Base-by-base conservation (phyloP, 371 early-diverging fungal species). In the Mortierella sp. region DNA sequence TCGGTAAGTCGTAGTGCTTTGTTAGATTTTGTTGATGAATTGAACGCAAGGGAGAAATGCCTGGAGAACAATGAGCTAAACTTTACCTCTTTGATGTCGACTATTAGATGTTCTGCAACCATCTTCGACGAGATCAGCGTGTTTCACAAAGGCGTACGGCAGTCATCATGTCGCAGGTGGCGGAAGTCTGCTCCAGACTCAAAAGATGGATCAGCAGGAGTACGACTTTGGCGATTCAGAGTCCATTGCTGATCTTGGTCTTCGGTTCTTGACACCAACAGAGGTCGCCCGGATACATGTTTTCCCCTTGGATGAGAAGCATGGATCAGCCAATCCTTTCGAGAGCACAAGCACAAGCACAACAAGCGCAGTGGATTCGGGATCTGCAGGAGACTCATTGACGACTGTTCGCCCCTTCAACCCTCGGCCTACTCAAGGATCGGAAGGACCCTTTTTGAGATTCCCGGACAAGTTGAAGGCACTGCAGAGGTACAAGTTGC, bases 231-330 rank as follows among this genome's bases (percentile, higher is more conserved):
- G 78, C 34, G 71, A 90, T 65, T 86, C 89, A 8, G 74, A 77
- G 64, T 80, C 92, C 1, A 74, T 91, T 47, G 70, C 91, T 1
- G 80, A 85, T 11, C 83, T 94, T 34, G 94, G 94, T 0, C 82
- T 94, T 26, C 89, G 95, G 31, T 96, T 92, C 77, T 91, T 95
- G 67, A 92, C 93, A 0, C 96, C 96, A 3, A 86, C 85, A 10
- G 95, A 96, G 72, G 89, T 96, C 2, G 93, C 94, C 0, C 87
- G 92, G 24, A 74, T 96, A 43, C 96, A 96, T 83, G 91, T 91
- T 26, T 95, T 96, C 79, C 95, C 95, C 9, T 58, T 89, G 48
- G 68, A 79, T 6, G 74, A 76, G 53, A 47, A 52, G 34, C 63
- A 19, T 19, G 41, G 13, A 7, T 50, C 52, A n/a, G 24, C 37